A percentile compares a stretch with the other conserved stretches of the same genome.
Evolutionary conservation across 2,329 filamentous ascomycete species (phyloP).

Genomic region (Aspergillus sp.): DNA sequence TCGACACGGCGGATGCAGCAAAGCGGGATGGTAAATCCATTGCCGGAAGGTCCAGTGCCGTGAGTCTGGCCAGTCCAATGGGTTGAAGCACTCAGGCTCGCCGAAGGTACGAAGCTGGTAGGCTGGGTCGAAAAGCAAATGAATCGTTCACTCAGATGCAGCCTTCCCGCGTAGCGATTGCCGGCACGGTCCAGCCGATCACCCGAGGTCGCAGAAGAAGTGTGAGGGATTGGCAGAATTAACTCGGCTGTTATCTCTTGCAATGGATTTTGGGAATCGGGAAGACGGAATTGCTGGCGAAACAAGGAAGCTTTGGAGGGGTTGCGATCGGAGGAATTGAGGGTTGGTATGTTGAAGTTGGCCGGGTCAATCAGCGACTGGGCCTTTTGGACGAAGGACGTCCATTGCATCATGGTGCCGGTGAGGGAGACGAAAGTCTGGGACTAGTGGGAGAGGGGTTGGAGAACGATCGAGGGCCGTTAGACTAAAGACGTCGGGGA

Average conservation of each 20-base stretch:
- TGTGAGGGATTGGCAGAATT: conserved; percentile 72
- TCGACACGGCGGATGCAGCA: conserved; percentile 90
- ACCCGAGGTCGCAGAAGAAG: conserved; percentile 50
- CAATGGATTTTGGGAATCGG: conserved; percentile 83
- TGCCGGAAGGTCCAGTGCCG: conserved; percentile 85
- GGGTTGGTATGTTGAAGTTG: conserved; percentile 67
- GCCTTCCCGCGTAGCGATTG: conserved; percentile 85
- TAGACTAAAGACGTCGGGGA: background rate
- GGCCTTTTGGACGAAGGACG: conserved; percentile 89
- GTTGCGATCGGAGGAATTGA: conserved; percentile 69
- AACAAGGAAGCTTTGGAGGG: conserved; percentile 91
- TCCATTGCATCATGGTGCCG: conserved; percentile 56
- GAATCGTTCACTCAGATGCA: conserved; percentile 90
- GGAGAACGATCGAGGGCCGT: background rate
- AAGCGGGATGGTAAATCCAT: conserved; percentile 91
- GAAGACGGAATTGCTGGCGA: conserved; percentile 92
- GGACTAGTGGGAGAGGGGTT: conserved; percentile 8
- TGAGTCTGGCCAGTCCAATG: conserved; percentile 90
- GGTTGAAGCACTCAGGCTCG: conserved; percentile 73
- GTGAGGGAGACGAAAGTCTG: background rate
- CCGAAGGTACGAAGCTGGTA: conserved; percentile 76
- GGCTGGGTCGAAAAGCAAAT: conserved; percentile 95
- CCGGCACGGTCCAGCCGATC: conserved; percentile 56
- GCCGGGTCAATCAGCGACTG: conserved; percentile 92
- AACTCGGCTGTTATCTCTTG: conserved; percentile 97